Base-by-base conservation (phyloP, 768 basidiomycete species). In the Cubamyces sp. region DNA sequence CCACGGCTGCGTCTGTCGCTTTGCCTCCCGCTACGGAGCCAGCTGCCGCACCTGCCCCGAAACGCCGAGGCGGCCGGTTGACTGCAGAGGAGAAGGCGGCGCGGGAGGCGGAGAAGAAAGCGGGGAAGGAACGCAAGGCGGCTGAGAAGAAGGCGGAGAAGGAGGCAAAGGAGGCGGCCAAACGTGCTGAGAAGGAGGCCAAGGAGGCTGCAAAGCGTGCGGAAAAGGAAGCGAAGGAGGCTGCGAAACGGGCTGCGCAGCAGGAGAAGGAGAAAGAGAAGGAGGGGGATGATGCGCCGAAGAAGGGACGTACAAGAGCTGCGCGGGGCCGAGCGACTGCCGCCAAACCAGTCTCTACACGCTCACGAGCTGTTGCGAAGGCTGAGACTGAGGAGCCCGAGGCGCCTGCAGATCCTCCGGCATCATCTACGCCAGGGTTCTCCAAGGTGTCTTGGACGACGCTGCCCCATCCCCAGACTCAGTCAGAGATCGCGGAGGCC, bases 401-500 rank as follows among this genome's bases (percentile, higher is more conserved):
- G 2, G 40, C 46, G 41, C 45, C 61, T 30, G 21, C 61, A 11
- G 12, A 30, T 30, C 34, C 34, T 1, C 6, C 54, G 2, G 47
- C 12, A n/a, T 1, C 57, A n/a, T 46, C 40, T 1, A 30, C 43
- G 1, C 60, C 54, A 5, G 60, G 45, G 15, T 45, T 53, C n/a
- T 51, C 63, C 40, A 56, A 57, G 53, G 41, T 26, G 12, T 46
- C 48, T 14, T 79, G 77, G 78, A 73, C 75, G 40, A 69, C 70
- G 1, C 65, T 79, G 12, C 54, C 60, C 15, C 48, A 43, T 30
- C 60, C 67, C 1, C 64, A 59, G 39, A 64, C 64, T 16, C 68
- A 60, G 28, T 42, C 55, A 5, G 54, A 62, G 34, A 41, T 59
- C 1, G 61, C 57, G 2, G 66, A 70, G 0, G 58, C 53, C 12